phyloP scores from a whole-genome alignment of 1,284 basidiomycete genomes.

The Waitea zeae region DNA sequence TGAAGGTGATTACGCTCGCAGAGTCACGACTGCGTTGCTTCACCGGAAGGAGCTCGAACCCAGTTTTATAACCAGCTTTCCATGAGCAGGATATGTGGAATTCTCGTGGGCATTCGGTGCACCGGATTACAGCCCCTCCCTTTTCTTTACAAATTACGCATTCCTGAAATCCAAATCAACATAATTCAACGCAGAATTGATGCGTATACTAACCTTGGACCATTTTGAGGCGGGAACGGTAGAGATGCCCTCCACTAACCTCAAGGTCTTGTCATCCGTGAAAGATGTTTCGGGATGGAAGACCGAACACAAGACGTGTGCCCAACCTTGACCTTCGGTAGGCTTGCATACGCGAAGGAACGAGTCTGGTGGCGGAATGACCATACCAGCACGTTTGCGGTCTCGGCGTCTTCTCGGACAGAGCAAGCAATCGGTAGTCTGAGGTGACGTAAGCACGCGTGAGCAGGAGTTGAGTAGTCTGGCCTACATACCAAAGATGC shows the following conservation, averaged over 20 bases:
- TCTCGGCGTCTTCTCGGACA: slow-evolving; percentile 44
- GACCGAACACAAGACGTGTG: slow-evolving; percentile 78
- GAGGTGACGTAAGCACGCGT: slow-evolving; percentile 2
- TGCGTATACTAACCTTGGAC: no score
- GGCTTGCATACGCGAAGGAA: slow-evolving; percentile 80
- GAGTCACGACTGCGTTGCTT: slow-evolving; percentile 56
- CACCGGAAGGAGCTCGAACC: slow-evolving; percentile 79
- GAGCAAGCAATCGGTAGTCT: slow-evolving; percentile 61
- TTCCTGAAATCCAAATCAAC: no score
- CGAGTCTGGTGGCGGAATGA: slow-evolving; percentile 34
- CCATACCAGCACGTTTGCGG: slow-evolving; percentile 25
- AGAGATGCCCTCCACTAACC: slow-evolving; percentile 77
- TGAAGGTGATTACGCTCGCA: slow-evolving; percentile 70
- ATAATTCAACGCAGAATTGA: no score
- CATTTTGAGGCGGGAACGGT: slow-evolving; percentile 49
- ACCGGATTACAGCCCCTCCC: slow-evolving; percentile 72
- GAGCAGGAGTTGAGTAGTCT: slow-evolving; percentile 2
- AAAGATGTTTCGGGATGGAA: slow-evolving; percentile 77
- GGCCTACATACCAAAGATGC: slow-evolving; percentile 49
- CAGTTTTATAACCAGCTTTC: slow-evolving; percentile 67
- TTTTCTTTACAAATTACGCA: slow-evolving; percentile 45
- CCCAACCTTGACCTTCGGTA: slow-evolving; percentile 89
- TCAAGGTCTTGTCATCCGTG: slow-evolving; percentile 54
- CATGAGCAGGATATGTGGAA: slow-evolving; percentile 89
- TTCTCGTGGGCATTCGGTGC: slow-evolving; percentile 63